These are phyloP conservation scores for Pseudogymnoascus verrucosus DNA, from an alignment of 2,329 filamentous ascomycete species.

Conservation along the genomic window DNA sequence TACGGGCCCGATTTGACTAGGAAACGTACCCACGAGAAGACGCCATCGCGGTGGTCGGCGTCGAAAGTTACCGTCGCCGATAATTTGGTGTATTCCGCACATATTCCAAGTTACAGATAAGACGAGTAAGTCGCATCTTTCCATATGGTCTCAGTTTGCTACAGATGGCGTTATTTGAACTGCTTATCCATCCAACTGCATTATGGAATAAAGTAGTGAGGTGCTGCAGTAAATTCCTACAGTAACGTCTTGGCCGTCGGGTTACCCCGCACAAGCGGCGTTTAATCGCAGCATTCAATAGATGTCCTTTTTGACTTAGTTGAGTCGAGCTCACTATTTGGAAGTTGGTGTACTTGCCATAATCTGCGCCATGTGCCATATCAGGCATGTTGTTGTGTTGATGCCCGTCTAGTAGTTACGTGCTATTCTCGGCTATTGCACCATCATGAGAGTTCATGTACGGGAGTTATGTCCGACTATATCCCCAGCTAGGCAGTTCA, in stretches of 20 bases:
- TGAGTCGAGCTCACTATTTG: background rate
- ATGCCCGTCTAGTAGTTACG: background rate
- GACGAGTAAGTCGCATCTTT: constrained; percentile 3
- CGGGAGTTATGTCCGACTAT: background rate
- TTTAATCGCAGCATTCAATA: background rate
- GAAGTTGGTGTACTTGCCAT: background rate
- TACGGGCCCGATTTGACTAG: background rate
- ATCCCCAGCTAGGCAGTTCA: background rate
- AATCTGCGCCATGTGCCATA: background rate
- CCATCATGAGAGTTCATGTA: constrained; percentile 6
- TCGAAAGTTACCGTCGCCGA: background rate
- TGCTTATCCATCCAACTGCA: constrained; percentile 6
- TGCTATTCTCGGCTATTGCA: constrained; percentile 6
- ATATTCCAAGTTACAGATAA: constrained; percentile 3
- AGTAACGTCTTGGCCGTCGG: background rate
- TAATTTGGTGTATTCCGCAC: background rate
- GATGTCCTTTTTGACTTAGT: background rate
- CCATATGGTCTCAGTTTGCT: constrained; percentile 7
- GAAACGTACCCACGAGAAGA: background rate
- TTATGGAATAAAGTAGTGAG: background rate
- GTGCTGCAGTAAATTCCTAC: background rate
- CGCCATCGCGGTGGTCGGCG: constrained; percentile 1
- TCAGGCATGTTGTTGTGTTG: background rate
- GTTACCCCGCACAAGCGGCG: background rate
- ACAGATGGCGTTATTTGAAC: background rate